Conservation (phyloP, 1,284 basidiomycete species). For the Binderoboletus segoi region DNA sequence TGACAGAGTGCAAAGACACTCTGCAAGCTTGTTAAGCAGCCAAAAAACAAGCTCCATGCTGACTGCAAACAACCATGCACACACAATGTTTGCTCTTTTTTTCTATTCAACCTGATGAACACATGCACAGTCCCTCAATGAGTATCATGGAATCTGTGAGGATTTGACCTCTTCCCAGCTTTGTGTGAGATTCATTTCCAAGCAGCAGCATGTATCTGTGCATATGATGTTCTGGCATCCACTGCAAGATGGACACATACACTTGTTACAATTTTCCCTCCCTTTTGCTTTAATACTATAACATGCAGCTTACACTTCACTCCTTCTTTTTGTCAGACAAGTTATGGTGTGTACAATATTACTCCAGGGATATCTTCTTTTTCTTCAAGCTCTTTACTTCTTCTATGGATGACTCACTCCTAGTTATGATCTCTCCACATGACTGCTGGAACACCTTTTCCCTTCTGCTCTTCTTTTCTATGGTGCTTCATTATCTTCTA, state of each 20-base stretch:
- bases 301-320: no score
- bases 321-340: no score
- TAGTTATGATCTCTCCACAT: no score
- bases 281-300: no score
- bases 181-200: neutral
- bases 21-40: slow-evolving; percentile 81
- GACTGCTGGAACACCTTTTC: no score
- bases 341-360: no score
- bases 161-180: slow-evolving; percentile 5
- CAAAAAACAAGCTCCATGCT: slow-evolving; percentile 93
- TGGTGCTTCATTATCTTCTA: no score
- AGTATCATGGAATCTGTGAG: slow-evolving; percentile 97
- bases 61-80: slow-evolving; percentile 92
- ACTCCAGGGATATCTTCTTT: no score
- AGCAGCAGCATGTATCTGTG: slow-evolving; percentile 88
- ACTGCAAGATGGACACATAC: slow-evolving; percentile 98
- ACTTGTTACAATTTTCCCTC: no score
- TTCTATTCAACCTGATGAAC: neutral
- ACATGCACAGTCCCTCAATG: slow-evolving; percentile 82
- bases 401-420: no score
- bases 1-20: slow-evolving; percentile 79
- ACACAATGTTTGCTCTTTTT: slow-evolving; percentile 2
- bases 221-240: slow-evolving; percentile 98
- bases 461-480: no score
- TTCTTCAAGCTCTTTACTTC: no score